These are phyloP conservation scores for Pythium coloratum DNA, from an alignment of 352 stramenopile species.

Conservation along the genomic window DNA sequence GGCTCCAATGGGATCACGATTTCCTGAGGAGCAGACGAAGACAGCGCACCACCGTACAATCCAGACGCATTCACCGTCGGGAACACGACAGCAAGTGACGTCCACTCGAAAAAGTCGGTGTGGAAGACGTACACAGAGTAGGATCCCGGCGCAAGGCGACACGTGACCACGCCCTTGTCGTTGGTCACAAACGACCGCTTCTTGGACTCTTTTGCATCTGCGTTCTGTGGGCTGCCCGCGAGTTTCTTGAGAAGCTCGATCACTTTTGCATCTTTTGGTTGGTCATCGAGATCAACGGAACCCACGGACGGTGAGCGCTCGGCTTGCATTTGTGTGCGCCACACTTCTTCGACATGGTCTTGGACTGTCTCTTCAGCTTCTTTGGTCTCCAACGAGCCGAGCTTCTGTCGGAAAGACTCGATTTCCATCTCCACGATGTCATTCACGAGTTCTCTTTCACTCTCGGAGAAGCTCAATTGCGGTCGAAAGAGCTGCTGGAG, in stretches of 20 bases:
- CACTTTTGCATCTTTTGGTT: neutral
- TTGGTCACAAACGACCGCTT: slow-evolving; percentile 43
- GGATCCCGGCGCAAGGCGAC: slow-evolving; percentile 47
- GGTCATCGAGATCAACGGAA: neutral
- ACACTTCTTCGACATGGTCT: slow-evolving; percentile 25
- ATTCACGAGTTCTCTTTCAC: slow-evolving; percentile 51
- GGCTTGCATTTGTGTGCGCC: slow-evolving; percentile 24
- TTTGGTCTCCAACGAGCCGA: neutral
- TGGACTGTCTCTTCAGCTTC: slow-evolving; percentile 10
- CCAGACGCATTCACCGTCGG: slow-evolving; percentile 46
- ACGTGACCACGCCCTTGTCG: slow-evolving; percentile 34
- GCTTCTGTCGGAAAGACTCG: slow-evolving; percentile 15
- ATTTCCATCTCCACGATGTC: slow-evolving; percentile 33
- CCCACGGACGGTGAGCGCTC: neutral
- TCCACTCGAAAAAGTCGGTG: slow-evolving; percentile 75
- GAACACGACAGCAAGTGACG: slow-evolving; percentile 54
- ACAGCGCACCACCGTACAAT: slow-evolving; percentile 33
- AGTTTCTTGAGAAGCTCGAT: neutral
- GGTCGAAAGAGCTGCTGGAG: slow-evolving; percentile 42
- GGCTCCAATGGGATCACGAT: slow-evolving; percentile 57
- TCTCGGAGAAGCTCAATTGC: slow-evolving; percentile 40
- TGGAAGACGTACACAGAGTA: slow-evolving; percentile 77
- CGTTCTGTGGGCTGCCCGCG: neutral
- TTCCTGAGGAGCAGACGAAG: slow-evolving; percentile 39
- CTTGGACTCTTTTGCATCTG: slow-evolving; percentile 13